Base-by-base conservation (phyloP, 176 grass and related monocot species). In the Pontederia crassipes region DNA sequence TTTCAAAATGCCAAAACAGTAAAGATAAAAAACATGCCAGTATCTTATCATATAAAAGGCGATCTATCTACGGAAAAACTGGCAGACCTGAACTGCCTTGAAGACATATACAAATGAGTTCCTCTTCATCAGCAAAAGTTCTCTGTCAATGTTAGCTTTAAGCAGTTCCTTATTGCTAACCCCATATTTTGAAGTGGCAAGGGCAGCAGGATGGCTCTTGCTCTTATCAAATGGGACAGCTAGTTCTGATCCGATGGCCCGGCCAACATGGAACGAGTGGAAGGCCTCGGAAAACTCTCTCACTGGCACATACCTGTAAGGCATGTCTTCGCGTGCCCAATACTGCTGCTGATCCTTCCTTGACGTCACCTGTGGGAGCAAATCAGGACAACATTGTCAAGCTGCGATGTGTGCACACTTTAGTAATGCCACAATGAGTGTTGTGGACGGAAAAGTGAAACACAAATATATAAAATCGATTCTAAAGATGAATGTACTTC, bases 261-360 rank as follows among this genome's bases (percentile, higher is more conserved):
- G 64, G 52, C 84, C 84, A 55, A 81, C 71, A 14, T 93, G 78
- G 59, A 93, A 93, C 47, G 69, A 67, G 13, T 83, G 71, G 70
- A 93, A 93, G 68, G 80, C 80, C 9, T 93, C 80, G 11, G 89
- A 61, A 79, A 93, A 84, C 52, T 72, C 71, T 60, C 73, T 93
- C 35, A 93, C 83, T 7, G 89, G 72, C 58, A 87, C 45, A 8
- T 79, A 93, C 71, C 26, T 62, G 67, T 93, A 84, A 67, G 80
- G 79, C 58, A 75, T 75, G 6, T 85, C 79, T n/a, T 55, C 18
- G 10, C 76, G 81, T 17, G 75, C 69, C 89, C 89, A 93, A 61
- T 93, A 93, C 35, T 93, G 84, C 49, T 74, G 57, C 55, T 87
- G 89, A 81, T 93, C 89, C 61, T 93, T 93, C 62, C 70, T 85